Base-by-base conservation (phyloP, 2,329 filamentous ascomycete species). In the Fusarium denticulatum region DNA sequence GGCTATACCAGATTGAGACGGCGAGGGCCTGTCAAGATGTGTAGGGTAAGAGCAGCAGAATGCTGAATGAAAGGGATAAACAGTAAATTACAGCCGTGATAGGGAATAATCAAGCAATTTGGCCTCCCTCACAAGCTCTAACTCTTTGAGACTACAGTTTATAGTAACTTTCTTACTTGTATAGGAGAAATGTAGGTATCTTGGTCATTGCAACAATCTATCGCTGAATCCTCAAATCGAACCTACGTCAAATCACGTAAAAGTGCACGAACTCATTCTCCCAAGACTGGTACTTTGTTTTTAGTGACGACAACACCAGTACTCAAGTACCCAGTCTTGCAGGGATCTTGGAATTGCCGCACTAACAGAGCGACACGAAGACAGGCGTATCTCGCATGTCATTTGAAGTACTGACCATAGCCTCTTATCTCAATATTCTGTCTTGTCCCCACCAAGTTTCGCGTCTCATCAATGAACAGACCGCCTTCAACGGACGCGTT, bases 321-420 rank as follows among this genome's bases (percentile, higher is more conserved):
- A 7, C 4, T 2, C 7, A 37, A n/a, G 14, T 28, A 53, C 7
- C 5, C 10, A 1, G 2, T 7, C 3, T 12, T 0, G 5, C 18
- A 22, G 14, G 14, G 9, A 2, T 9, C 2, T 2, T 0, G 0
- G 2, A 5, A 14, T 26, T 28, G 1, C 18, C 1, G 2, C 18
- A 12, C 34, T 39, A 53, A 37, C 50, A 37, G 5, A n/a, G 3
- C 2, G 14, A 39, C 24, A 3, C 11, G 3, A 6, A 3, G 0
- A 0, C 10, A 4, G 5, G 6, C 9, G 6, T 8, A 6, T 5
- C 3, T 24, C 8, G 7, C 3, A 4, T 7, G 1, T 18, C 1
- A 13, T 10, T 5, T 24, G 4, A 14, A 39, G 34, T 39, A n/a
- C 7, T 6, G 3, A 1, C 20, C 18, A n/a, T 39, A 53, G 34